Conservation (phyloP, 2,329 filamentous ascomycete genomes). For the Fusarium anguioides region DNA sequence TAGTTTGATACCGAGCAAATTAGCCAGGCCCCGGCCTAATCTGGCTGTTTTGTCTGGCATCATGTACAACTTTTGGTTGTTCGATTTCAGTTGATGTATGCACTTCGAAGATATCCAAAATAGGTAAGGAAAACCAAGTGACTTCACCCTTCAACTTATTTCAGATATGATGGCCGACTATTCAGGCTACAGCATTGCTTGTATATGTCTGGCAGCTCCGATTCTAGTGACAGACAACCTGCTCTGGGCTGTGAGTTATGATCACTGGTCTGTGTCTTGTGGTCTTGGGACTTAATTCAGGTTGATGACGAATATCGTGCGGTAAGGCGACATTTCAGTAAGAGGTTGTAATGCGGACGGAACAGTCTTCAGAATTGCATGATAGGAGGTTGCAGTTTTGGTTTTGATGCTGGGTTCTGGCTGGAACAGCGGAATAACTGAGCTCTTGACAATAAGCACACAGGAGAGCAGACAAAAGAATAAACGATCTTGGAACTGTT, state of each 20-base stretch:
- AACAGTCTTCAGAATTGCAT: background rate
- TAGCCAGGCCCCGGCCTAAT: conserved; percentile 79
- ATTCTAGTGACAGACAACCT: background rate
- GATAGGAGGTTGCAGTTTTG: background rate
- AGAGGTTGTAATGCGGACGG: background rate
- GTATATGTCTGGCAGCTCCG: background rate
- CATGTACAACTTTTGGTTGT: background rate
- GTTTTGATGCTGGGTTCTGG: background rate
- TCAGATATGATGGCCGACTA: background rate
- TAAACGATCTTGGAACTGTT: background rate
- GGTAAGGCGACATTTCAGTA: conserved; percentile 41
- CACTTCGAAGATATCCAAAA: background rate
- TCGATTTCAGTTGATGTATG: background rate
- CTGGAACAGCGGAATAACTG: background rate
- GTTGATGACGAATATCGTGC: conserved; percentile 45
- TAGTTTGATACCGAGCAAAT: conserved; percentile 84
- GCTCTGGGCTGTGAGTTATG: background rate
- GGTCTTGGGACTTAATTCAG: conserved; percentile 25
- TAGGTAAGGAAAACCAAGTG: background rate
- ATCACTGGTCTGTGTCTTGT: conserved; percentile 30
- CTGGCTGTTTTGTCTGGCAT: conserved; percentile 57
- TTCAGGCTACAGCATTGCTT: background rate
- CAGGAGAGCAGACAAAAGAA: background rate
- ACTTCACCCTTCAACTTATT: background rate
- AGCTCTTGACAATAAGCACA: background rate